Percentiles rank a stretch among this genome's conserved stretches.
These are phyloP conservation scores for Eucalyptus fibrosa DNA, from an alignment of 345 rosid species.

Conservation along the genomic window DNA sequence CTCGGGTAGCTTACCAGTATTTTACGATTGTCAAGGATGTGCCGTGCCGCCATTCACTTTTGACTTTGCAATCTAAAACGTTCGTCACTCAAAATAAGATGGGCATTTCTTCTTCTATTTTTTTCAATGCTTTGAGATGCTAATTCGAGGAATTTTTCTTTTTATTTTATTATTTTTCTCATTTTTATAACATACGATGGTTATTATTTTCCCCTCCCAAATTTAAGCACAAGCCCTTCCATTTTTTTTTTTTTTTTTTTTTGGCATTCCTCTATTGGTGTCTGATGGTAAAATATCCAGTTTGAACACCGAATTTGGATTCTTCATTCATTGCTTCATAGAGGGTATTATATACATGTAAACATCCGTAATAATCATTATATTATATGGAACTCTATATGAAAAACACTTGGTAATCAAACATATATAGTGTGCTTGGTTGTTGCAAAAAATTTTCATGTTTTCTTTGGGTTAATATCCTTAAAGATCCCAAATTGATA, in stretches of 20 bases:
- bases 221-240: not conserved
- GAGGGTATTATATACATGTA: not conserved
- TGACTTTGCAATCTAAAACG: not conserved
- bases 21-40: not conserved
- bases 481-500: not conserved
- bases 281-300: not conserved
- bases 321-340: not conserved
- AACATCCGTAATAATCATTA: not conserved
- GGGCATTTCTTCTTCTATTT: not conserved
- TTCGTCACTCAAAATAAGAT: not conserved
- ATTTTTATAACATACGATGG: not conserved
- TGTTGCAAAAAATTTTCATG: not conserved
- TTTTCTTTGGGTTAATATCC: fast-evolving
- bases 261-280: not conserved
- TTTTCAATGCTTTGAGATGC: not conserved
- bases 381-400: not conserved
- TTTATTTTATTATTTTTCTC: not conserved
- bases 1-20: not conserved
- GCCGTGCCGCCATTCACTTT: not conserved
- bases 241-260: too few relatives aligned
- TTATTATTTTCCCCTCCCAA: not conserved
- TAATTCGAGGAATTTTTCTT: not conserved
- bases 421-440: not conserved
- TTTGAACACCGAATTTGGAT: not conserved
- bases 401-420: not conserved